Percentiles rank a stretch among this genome's conserved stretches.
phyloP scores from a whole-genome alignment of 2,329 filamentous ascomycete genomes.

The Elsinoe ampelina region DNA sequence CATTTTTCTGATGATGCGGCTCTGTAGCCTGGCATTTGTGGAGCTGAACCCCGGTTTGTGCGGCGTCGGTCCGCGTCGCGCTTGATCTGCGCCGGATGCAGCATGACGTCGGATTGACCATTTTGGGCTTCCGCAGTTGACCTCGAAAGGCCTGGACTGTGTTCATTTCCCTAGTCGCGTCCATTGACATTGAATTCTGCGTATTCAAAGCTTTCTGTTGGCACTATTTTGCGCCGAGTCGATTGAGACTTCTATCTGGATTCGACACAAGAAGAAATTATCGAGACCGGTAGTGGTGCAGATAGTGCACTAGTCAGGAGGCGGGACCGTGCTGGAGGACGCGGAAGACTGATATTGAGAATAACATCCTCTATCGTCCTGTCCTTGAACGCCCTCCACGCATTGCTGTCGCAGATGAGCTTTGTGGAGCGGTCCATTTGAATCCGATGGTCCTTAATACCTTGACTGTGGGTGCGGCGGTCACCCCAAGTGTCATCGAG shows the following conservation, averaged over 20 bases:
- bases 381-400: too few species aligned
- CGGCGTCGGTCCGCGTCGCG: not conserved
- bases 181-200: not conserved
- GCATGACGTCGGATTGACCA: not conserved
- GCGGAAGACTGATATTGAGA: not conserved
- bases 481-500: conserved; percentile 78
- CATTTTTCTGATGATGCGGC: not conserved
- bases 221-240: not conserved
- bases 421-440: not conserved
- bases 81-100: not conserved
- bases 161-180: too few species aligned
- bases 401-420: not conserved
- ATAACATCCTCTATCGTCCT: not conserved
- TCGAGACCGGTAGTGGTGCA: not conserved
- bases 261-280: too few species aligned
- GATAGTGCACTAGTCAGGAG: conserved; percentile 1
- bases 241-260: too few species aligned
- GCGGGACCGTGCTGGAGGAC: conserved; percentile 1
- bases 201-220: not conserved
- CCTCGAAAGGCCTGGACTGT: too few species aligned
- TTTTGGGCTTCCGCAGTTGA: not conserved
- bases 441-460: conserved; percentile 61
- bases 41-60: not conserved
- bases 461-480: conserved; percentile 68
- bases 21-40: not conserved